Evolutionary conservation across 306 rosid genomes (phyloP).

Genomic region (Begonia peltatifolia): DNA sequence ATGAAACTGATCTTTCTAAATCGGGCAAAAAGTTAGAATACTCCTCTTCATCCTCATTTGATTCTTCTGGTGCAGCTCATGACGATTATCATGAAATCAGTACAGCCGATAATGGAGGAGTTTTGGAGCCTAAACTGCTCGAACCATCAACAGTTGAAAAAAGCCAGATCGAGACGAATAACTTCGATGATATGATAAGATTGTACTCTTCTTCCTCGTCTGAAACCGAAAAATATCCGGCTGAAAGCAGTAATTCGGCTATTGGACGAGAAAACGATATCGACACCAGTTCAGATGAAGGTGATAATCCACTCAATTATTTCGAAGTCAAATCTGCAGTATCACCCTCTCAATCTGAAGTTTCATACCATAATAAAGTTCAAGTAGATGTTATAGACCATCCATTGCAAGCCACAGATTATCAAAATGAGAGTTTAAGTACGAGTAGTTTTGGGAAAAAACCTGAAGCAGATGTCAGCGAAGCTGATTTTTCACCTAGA

Average conservation of each 20-base stretch:
- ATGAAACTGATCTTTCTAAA: slow-evolving; percentile 8
- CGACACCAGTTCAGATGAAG: background rate
- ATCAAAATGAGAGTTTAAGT: background rate
- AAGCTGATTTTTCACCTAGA: background rate
- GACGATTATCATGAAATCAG: background rate
- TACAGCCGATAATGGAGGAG: background rate
- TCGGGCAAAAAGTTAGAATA: background rate
- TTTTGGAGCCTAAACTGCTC: background rate
- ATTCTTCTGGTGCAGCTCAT: slow-evolving; percentile 2
- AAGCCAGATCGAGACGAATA: too few relatives aligned
- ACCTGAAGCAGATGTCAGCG: background rate
- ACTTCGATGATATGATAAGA: background rate
- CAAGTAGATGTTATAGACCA: background rate
- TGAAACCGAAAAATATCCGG: background rate
- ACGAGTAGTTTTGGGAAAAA: background rate
- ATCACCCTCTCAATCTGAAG: background rate
- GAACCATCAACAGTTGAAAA: too few relatives aligned
- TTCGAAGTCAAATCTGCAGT: background rate
- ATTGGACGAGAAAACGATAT: background rate
- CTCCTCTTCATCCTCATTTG: slow-evolving; percentile 11
- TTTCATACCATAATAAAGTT: background rate
- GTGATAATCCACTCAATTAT: background rate
- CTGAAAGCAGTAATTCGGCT: too few relatives aligned
- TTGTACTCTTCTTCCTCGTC: background rate
- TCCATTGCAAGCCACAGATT: background rate